Conservation (phyloP, 2,329 filamentous ascomycete species). For the Karstenula rhodostoma region DNA sequence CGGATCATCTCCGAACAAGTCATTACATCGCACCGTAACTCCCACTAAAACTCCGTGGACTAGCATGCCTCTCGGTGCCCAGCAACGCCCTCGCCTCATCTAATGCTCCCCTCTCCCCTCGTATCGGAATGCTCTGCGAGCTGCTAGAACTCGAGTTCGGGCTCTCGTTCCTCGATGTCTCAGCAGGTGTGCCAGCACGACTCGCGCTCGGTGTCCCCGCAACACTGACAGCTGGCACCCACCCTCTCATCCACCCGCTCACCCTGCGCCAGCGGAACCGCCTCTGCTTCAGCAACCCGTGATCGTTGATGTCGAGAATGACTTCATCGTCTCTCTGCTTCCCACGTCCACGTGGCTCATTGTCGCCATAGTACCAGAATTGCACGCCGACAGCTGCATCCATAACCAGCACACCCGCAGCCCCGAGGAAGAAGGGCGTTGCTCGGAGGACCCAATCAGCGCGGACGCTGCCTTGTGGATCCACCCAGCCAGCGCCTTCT, state of each 20-base stretch:
- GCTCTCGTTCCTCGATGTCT: slow-evolving; percentile 29
- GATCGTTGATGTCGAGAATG: slow-evolving; percentile 54
- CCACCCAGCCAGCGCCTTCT: slow-evolving; percentile 68
- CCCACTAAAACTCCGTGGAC: slow-evolving; percentile 45
- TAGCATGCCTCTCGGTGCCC: slow-evolving; percentile 42
- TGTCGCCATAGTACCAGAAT: slow-evolving; percentile 66
- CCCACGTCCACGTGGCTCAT: slow-evolving; percentile 26
- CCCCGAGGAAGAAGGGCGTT: slow-evolving; percentile 71
- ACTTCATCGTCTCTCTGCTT: slow-evolving; percentile 54
- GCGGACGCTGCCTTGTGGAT: slow-evolving; percentile 62
- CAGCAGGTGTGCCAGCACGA: slow-evolving; percentile 37
- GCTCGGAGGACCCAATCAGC: slow-evolving; percentile 65
- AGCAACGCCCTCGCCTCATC: slow-evolving; percentile 49
- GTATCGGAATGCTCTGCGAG: slow-evolving; percentile 37
- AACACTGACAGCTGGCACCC: slow-evolving; percentile 63
- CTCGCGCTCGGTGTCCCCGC: slow-evolving; percentile 44
- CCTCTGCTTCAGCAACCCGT: slow-evolving; percentile 37
- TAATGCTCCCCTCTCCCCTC: slow-evolving; percentile 30
- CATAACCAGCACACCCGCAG: slow-evolving; percentile 68
- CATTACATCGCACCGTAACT: background rate
- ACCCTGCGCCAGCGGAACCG: slow-evolving; percentile 65
- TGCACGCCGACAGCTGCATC: slow-evolving; percentile 70
- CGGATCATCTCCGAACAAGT: background rate
- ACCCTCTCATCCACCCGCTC: slow-evolving; percentile 72
- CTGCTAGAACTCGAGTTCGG: slow-evolving; percentile 18